phyloP scores from a whole-genome alignment of 2,329 filamentous ascomycete species.

The Colletotrichum incanum region DNA sequence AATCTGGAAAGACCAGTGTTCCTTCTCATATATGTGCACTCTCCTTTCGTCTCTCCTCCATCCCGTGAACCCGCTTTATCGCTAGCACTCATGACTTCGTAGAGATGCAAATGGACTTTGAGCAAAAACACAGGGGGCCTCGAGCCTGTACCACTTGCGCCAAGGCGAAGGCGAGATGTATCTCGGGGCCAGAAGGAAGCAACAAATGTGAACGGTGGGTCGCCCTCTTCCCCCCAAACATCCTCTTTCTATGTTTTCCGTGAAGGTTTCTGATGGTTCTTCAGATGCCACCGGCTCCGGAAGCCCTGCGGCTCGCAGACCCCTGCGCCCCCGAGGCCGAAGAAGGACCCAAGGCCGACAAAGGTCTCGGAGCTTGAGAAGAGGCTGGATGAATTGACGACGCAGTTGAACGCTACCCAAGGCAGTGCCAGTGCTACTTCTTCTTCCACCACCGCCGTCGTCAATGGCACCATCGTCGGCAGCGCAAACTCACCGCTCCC shows the following conservation, averaged over 20 bases:
- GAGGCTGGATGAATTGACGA: constrained; percentile 65
- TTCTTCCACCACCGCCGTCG: constrained; percentile 1
- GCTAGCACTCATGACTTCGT: neutral
- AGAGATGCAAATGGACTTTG: constrained; percentile 29
- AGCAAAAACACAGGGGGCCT: constrained; percentile 56
- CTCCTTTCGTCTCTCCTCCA: neutral
- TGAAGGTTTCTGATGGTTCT: neutral
- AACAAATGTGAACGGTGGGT: constrained; percentile 65
- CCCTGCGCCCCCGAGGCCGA: constrained; percentile 63
- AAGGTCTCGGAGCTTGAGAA: constrained; percentile 67
- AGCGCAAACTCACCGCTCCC: constrained; percentile 28
- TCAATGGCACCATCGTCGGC: constrained; percentile 27
- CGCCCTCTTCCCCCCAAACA: neutral
- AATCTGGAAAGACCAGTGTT: constrained; percentile 1
- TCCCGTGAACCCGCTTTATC: neutral
- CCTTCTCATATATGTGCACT: neutral
- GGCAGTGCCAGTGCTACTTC: constrained; percentile 9
- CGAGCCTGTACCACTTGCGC: constrained; percentile 67
- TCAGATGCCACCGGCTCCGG: constrained; percentile 63
- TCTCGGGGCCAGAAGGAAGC: constrained; percentile 57
- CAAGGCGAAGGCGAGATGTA: constrained; percentile 67
- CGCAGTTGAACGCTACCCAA: constrained; percentile 55
- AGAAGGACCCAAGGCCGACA: constrained; percentile 63
- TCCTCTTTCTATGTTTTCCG: neutral
- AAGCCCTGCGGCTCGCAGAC: constrained; percentile 64